Evolutionary conservation across 1,284 basidiomycete species (phyloP), one percentile per base, ranked within the genome.

Genomic region (Xerocomus nothofagi): DNA sequence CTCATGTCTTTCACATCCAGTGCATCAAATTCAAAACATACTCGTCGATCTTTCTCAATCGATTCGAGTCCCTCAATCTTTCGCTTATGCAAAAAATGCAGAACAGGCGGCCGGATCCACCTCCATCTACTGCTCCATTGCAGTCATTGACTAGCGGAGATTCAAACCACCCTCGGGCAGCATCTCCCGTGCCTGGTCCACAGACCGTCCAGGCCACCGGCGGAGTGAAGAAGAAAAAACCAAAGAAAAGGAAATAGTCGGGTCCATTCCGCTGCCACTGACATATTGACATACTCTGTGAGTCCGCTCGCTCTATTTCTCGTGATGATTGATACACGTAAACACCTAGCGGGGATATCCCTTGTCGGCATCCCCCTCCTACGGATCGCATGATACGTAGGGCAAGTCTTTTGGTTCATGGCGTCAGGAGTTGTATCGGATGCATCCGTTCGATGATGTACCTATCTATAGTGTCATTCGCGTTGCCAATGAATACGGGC

Each of bases 11-110:
- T 38, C 23, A n/a, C 36, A 17, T 46, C 12, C 67, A 96, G 93
- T 94, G 92, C 68, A 76, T 97, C 64, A 96, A 94, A 71, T 98
- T 94, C 78, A 92, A 93, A 69, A 95, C 94, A 1, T 84, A 87
- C 60, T 95, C 92, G 1, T 91, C 91, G 39, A 86, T 95, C 65
- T 93, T 93, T 71, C 82, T 98, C 57, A 95, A 96, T 74, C 86
- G 94, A 57, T 96, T 98, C 71, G 94, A 98, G 70, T 78, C 86
- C 5, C 79, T 98, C 57, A 97, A 94, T 67, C 79, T 88, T 45
- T 79, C 84, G 6, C 72, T 93, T 47, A 88, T 89, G 75, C 80
- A 84, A 59, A 87, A 86, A 69, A 93, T 93, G 86, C 85, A 83
- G 63, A 91, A 91, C 60, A 68, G 62, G 38, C 72, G 69, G 52